Base-by-base conservation (phyloP, 2,329 filamentous ascomycete species). In the Magnaporthiopsis incrustans region DNA sequence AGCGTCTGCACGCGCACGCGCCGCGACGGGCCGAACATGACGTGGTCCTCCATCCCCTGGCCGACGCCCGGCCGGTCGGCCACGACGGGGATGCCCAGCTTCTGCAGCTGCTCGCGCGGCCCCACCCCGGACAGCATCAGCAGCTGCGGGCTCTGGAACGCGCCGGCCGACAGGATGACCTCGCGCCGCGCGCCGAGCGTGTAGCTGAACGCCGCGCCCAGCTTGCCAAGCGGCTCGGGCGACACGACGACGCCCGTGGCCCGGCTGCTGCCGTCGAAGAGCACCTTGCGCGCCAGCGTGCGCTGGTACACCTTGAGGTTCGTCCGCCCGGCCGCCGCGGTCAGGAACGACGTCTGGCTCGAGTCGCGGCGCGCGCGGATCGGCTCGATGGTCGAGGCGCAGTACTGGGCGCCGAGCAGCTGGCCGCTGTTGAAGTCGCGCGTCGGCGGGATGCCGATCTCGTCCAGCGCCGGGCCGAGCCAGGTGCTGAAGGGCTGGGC, bases 41-140 rank as follows among this genome's bases (percentile, higher is more conserved):
- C 61, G 64, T 77, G 74, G 63, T 77, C 73, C n/a, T 79, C 72
- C 6, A 78, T 67, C 58, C 75, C 75, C 67, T 77, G 76, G 2
- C 77, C 77, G 6, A 79, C 77, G 44, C 72, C 69, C 1, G 74
- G 73, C 22, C 71, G 71, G 53, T 78, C 70, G 6, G 75, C 69
- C 3, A 77, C 63, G 2, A 74, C 66, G 77, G 77, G 73, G 64
- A 80, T 78, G 8, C 68, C 68, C 50, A 75, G 73, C 60, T 72
- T 70, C 22, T 74, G 66, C 1, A 83, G 73, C 58, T 81, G 75
- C 0, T 65, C 67, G 1, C 72, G 70, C 0, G 80, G 80, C 0
- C 82, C 82, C 44, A 78, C 65, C 1, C 82, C 82, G 2, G 77
- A 79, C 8, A 79, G 71, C 67, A 81, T 75, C 6, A 82, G 73